phyloP scores from a whole-genome alignment of 768 basidiomycete genomes.

The Mrakia frigida region DNA sequence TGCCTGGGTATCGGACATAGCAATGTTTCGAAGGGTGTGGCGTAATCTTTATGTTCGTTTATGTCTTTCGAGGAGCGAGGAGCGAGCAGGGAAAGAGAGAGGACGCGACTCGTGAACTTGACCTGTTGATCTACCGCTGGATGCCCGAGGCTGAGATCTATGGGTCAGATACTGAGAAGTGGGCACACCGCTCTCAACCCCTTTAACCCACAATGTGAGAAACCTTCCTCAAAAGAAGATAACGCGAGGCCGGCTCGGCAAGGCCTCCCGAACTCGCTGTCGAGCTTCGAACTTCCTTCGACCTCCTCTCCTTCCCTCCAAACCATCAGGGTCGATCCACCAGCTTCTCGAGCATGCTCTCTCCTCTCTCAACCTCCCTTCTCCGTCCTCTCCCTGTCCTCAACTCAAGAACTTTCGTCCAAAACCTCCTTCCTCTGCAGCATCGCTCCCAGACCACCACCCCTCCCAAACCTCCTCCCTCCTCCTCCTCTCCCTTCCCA shows the following conservation, averaged over 20 bases:
- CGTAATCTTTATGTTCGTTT: constrained; percentile 9
- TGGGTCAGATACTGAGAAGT: too few species aligned
- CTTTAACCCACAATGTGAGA: too few species aligned
- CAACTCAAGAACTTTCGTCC: background rate
- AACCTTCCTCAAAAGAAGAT: too few species aligned
- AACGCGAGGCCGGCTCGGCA: too few species aligned
- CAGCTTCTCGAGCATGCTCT: background rate
- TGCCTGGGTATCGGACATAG: constrained; percentile 90
- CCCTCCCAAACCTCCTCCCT: background rate
- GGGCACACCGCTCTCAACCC: too few species aligned
- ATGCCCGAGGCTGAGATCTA: too few species aligned
- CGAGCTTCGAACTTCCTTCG: too few species aligned
- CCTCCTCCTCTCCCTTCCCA: background rate
- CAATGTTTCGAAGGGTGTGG: constrained; percentile 55
- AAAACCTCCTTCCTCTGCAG: background rate
- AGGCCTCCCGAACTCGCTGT: too few species aligned
- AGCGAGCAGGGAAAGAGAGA: background rate
- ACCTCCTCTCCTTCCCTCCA: background rate
- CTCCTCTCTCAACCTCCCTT: background rate
- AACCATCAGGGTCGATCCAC: background rate
- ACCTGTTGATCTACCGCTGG: too few species aligned
- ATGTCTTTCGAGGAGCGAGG: background rate
- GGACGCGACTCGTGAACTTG: background rate
- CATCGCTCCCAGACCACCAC: background rate
- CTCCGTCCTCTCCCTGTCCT: background rate